These are phyloP conservation scores for Phaeosphaeria sp. DNA, from an alignment of 2,329 filamentous ascomycete genomes.

Conservation along the genomic window DNA sequence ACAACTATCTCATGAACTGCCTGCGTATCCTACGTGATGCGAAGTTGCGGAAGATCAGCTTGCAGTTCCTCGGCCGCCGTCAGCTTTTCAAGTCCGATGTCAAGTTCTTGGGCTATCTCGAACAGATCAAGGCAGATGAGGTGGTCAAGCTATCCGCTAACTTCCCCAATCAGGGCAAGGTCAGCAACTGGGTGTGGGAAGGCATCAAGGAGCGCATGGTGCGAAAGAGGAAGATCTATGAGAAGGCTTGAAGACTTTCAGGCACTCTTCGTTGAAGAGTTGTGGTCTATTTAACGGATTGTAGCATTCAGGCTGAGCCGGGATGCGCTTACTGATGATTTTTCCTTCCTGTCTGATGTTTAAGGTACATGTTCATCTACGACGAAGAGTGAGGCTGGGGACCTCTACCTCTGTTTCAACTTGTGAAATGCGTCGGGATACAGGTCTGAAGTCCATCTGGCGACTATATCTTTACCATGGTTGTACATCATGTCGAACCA, in stretches of 20 bases:
- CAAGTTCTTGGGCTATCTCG: constrained; percentile 55
- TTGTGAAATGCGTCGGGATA: too few species aligned
- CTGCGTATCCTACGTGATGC: constrained; percentile 53
- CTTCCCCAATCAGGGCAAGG: constrained; percentile 41
- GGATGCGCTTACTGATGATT: not conserved
- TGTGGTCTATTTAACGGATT: too few species aligned
- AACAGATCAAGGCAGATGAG: constrained; percentile 53
- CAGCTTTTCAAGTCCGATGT: constrained; percentile 43
- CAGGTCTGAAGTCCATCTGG: too few species aligned
- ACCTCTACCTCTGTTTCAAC: too few species aligned
- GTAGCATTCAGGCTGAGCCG: too few species aligned
- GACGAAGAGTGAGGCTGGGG: too few species aligned
- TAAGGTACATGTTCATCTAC: not conserved
- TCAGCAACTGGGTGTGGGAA: constrained; percentile 37
- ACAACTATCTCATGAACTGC: constrained; percentile 55
- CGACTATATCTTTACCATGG: not conserved
- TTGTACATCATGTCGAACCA: too few species aligned
- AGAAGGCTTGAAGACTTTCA: constrained; percentile 13
- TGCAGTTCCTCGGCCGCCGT: constrained; percentile 54
- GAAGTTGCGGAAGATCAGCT: constrained; percentile 51
- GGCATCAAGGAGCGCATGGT: constrained; percentile 45
- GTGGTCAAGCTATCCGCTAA: constrained; percentile 38
- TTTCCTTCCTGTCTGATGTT: not conserved
- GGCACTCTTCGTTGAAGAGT: too few species aligned
- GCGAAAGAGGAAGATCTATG: constrained; percentile 48